Evolutionary conservation across 2,329 filamentous ascomycete genomes (phyloP), one percentile per base, ranked within the genome.

Genomic region (Verticillium longisporum): DNA sequence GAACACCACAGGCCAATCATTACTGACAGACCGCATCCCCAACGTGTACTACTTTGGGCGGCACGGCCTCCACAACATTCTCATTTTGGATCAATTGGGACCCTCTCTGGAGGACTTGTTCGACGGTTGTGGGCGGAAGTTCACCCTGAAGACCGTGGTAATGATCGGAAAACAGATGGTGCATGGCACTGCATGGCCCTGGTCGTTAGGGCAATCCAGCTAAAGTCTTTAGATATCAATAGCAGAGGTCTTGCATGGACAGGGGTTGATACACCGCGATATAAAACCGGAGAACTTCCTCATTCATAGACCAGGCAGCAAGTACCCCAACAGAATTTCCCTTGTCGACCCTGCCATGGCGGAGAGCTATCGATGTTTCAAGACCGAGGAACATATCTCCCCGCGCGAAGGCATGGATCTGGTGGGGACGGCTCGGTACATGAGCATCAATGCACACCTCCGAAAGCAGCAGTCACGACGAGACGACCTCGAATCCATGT

Each of bases 271-370:
- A 75, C 98, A 99, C 78, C 89, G 94, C 68, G 94, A 99, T 73
- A 98, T 99, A 82, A 99, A 99, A 78, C 95, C 94, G 61, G 94
- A 99, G 80, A 99, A 99, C 81, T 98, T 99, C 80, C 85, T 99
- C 65, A 97, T 98, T 70, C 94, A 95, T 60, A 88, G 93, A 57
- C 92, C 92, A 0, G 89, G 88, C 69, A 93, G 92, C 63, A 98
- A 98, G 79, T 85, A 91, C n/a, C 90, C 93, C 71, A 98, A 97
- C 74, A 92, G 98, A 61, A 97, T 99, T 68, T 94, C 98, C 73
- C 95, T 98, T 41, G 93, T 99, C 70, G 95, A 99, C 76, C 99
- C 99, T 71, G 95, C 95, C 71, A 98, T 99, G 95, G 95, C 95
- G 65, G 98, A 99, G 81, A 94, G 98, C 76, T 99, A 98, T 77